phyloP scores from a whole-genome alignment of 495 filamentous ascomycete genomes.

The Penicillium daleae region DNA sequence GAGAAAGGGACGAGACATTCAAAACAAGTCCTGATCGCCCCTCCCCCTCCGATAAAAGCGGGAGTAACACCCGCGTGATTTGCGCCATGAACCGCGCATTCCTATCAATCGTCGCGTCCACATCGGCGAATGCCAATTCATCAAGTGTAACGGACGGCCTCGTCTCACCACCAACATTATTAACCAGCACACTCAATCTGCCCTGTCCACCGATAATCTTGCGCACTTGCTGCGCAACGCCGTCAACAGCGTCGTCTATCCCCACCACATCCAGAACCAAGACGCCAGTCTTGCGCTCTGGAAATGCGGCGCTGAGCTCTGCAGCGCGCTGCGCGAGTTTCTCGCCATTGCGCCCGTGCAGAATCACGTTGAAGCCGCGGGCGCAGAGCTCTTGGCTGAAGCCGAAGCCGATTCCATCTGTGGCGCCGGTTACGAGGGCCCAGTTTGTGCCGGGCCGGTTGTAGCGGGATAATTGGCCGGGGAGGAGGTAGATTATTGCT shows the following conservation, averaged over 20 bases:
- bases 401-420: conserved; percentile 61
- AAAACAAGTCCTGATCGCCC: conserved; percentile 39
- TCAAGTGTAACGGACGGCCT: conserved; percentile 27
- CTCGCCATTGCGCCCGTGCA: conserved; percentile 56
- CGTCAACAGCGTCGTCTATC: conserved; percentile 15
- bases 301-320: conserved; percentile 36
- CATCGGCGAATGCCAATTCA: conserved; percentile 22
- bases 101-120: conserved; percentile 35
- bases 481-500: conserved; percentile 29
- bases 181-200: conserved; percentile 47
- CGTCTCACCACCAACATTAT: conserved; percentile 51
- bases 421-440: conserved; percentile 64
- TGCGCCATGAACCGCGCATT: conserved; percentile 48
- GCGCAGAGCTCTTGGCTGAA: conserved; percentile 54
- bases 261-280: conserved; percentile 41
- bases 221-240: conserved; percentile 24
- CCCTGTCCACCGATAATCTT: conserved; percentile 22
- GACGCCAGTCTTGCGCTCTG: conserved; percentile 26
- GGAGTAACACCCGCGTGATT: conserved; percentile 45
- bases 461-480: conserved; percentile 22
- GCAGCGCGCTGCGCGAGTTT: conserved; percentile 45
- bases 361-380: conserved; percentile 59
- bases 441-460: conserved; percentile 38
- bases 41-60: conserved; percentile 29
- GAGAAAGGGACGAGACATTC: conserved; percentile 45